Base-by-base conservation (phyloP, 306 rosid species). In the Carpinus viminea region DNA sequence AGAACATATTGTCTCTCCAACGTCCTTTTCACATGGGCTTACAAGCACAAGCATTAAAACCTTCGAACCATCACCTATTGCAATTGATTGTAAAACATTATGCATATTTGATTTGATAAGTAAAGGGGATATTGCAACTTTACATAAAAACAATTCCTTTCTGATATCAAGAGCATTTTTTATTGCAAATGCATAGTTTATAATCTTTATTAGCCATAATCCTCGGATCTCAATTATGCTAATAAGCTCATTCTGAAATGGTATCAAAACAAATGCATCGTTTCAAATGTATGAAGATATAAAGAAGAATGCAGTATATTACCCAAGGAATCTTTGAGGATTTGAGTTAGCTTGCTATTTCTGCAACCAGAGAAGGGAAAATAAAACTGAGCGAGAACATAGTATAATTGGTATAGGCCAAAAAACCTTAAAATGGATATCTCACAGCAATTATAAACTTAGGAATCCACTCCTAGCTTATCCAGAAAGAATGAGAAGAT, bases 311-410 rank as follows among this genome's bases (percentile, higher is more conserved):
- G 78, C 9, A 24, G 78, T 70, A 46, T n/a, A 65, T 77, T 89
- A 94, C 98, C 98, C 43, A 92, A 81, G 56, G 98, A 94, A 89
- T 94, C 98, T 81, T 90, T 92, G 77, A 92, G 93, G 68, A 94
- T 87, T 83, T 94, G 97, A 74, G 98, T 94, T 72, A 94, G 97
- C 94, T 92, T 94, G 84, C 97, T 94, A 87, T 94, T 94, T 87
- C 97, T 94, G 98, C 90, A 88, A 83, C 74, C 68, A 83, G 82
- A 72, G 76, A 75, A 75, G 51, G 57, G 53, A 12, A 69, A 50
- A 75, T 50, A 68, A 46, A 54, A 70, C 73, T 64, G 43, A 60
- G 86, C 72, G 60, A 78, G 54, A 80, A 74, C 77, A 74, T 70
- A 75, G 82, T 45, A 71, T 61, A 77, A 74, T 76, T 68, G 84